Evolutionary conservation across 768 basidiomycete genomes (phyloP).

Genomic region (Russula foetens): DNA sequence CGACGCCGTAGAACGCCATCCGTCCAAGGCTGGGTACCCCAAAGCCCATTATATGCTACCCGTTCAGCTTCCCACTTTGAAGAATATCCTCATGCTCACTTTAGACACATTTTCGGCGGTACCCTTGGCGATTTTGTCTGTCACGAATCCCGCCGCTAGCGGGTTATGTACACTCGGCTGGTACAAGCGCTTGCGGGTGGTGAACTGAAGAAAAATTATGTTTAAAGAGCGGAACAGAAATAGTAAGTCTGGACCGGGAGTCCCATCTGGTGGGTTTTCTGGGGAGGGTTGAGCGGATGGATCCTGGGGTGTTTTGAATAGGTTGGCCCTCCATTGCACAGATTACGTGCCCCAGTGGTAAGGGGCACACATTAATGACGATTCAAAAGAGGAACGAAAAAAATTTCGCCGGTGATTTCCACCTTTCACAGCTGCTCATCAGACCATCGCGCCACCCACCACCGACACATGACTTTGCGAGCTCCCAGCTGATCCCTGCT

Average conservation of each 20-base stretch:
- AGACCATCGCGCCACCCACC: constrained; percentile 53
- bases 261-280: neutral
- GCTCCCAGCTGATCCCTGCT: constrained; percentile 38
- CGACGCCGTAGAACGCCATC: neutral
- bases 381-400: neutral
- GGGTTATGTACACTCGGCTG: neutral
- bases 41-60: constrained; percentile 4
- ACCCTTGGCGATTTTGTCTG: neutral
- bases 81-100: neutral
- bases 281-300: neutral
- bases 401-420: neutral
- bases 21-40: constrained; percentile 6
- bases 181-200: neutral
- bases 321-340: neutral
- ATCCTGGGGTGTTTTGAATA: neutral
- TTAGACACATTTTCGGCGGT: constrained; percentile 8
- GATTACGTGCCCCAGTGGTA: neutral
- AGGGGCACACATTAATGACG: neutral
- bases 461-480: constrained; percentile 52
- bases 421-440: constrained; percentile 1
- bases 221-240: neutral
- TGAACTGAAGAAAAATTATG: neutral
- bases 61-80: constrained; percentile 4
- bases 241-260: neutral
- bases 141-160: neutral